phyloP scores from a whole-genome alignment of 1,284 basidiomycete genomes.

The Bjerkandera adusta region DNA sequence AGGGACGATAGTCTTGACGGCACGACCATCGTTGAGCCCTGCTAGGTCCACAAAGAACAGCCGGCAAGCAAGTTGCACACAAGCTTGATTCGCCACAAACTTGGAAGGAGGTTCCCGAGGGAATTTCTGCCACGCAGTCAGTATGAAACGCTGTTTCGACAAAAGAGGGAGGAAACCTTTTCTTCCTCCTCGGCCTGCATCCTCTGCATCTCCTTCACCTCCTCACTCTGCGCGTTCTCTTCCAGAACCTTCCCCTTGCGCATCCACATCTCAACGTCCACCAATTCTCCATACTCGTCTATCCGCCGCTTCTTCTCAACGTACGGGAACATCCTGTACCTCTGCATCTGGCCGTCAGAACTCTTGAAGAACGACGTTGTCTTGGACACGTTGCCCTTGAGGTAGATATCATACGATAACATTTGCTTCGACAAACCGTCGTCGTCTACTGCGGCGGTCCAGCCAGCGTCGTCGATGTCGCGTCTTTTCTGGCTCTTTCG shows the following conservation, averaged over 20 bases:
- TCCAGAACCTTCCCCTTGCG: conserved; percentile 86
- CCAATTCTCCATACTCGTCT: conserved; percentile 94
- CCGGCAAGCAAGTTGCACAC: conserved; percentile 81
- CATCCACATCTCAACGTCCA: conserved; percentile 94
- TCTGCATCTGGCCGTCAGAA: conserved; percentile 61
- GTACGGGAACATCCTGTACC: conserved; percentile 97
- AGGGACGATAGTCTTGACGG: conserved; percentile 95
- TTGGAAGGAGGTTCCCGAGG: conserved; percentile 89
- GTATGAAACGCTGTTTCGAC: neutral
- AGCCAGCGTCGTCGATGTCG: conserved; percentile 56
- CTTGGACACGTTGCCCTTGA: conserved; percentile 90
- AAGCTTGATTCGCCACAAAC: conserved; percentile 74
- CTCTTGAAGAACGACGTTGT: conserved; percentile 84
- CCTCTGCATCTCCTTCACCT: conserved; percentile 72
- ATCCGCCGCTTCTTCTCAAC: conserved; percentile 90
- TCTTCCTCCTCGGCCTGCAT: conserved; percentile 78
- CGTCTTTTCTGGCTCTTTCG: conserved; percentile 36
- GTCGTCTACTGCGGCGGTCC: conserved; percentile 61
- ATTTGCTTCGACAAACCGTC: conserved; percentile 70
- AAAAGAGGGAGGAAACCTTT: conserved; percentile 48
- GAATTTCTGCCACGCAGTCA: conserved; percentile 47
- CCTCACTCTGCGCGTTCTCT: conserved; percentile 83
- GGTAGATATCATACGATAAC: conserved; percentile 92
- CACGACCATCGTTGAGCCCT: conserved; percentile 93
- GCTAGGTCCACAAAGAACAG: conserved; percentile 94